These are phyloP conservation scores for Raffaelea albimanens DNA, from an alignment of 2,329 filamentous ascomycete species.

Conservation along the genomic window DNA sequence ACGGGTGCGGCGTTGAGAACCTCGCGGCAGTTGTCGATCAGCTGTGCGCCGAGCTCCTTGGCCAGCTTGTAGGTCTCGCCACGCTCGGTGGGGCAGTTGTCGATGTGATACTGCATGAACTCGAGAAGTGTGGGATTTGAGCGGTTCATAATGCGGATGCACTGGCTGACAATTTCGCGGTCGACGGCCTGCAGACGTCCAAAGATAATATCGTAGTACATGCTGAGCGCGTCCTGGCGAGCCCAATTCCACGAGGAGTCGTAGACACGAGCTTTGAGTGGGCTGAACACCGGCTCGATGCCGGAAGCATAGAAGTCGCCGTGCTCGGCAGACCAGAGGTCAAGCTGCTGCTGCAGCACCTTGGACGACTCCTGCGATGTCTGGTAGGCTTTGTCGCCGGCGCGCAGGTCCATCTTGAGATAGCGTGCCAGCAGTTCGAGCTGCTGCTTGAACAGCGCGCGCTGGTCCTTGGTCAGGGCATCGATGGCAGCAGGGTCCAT, in stretches of 20 bases:
- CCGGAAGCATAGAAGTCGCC: conserved; percentile 93
- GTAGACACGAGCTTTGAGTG: conserved; percentile 90
- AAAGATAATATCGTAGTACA: conserved; percentile 99
- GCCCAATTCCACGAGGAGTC: conserved; percentile 99
- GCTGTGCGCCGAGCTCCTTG: conserved; percentile 83
- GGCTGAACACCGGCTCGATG: conserved; percentile 88
- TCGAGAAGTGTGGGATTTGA: conserved; percentile 92
- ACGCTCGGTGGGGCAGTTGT: conserved; percentile 92
- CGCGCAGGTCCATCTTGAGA: conserved; percentile 90
- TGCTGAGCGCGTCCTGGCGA: conserved; percentile 89
- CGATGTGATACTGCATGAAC: conserved; percentile 99
- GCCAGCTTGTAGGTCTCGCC: conserved; percentile 98
- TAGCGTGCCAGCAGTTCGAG: conserved; percentile 91
- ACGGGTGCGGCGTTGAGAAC: conserved; percentile 74
- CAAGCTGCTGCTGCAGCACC: conserved; percentile 83
- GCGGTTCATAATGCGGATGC: conserved; percentile 98
- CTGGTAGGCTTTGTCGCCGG: conserved; percentile 90
- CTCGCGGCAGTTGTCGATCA: conserved; percentile 96
- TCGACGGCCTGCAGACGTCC: conserved; percentile 87
- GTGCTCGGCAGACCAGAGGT: conserved; percentile 91
- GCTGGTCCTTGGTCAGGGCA: conserved; percentile 93
- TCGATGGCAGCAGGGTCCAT: conserved; percentile 98
- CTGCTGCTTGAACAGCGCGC: conserved; percentile 94
- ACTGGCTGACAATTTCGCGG: conserved; percentile 95
- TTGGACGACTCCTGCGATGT: conserved; percentile 76